Base-by-base conservation (phyloP, 345 rosid genomes). In the Citrus unshiu region DNA sequence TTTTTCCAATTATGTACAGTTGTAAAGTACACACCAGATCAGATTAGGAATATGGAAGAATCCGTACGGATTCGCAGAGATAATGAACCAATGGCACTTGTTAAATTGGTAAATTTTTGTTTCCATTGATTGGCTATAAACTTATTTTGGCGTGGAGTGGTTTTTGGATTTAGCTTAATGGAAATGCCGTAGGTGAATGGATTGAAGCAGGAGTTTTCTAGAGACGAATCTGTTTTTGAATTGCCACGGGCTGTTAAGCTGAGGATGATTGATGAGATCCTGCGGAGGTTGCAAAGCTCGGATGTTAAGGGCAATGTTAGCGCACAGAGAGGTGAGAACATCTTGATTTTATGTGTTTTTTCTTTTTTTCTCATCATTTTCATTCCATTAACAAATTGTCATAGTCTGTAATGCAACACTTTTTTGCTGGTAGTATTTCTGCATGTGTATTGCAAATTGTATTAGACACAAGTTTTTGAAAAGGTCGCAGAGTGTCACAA, bases 21-120 rank as follows among this genome's bases (percentile, higher is more conserved):
- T 82, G 92, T 86, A 64, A 90, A 84, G 73, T 97, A 92, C 75
- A 88, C 96, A 18, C 87, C 92, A 37, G 94, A 89, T 82, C 98
- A 94, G 97, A 89, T 93, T 86, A 87, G 80, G 88, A 90, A 83
- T 85, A 97, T 93, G 97, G 93, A 93, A 85, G 98, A 94, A 77
- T 93, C 98, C 13, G 78, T 86, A 68, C 92, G 89, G 89, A 91
- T 97, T 87, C 94, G 99, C 75, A 91, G 89, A 84, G 91, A 87
- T 0, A 89, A 88, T 73, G 83, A 92, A 78, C 93, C 98, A 35
- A 13, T 73, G 27, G 75, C 86, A 85, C 96, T 97, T 81, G 67
- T 88, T 81, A 82, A 85, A 81, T 75, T 91, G 92, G 99, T 96
- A 83, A 51, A 82, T 73, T 79, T 49, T 9, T 19, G 5, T 49